phyloP scores from a whole-genome alignment of 2,329 filamentous ascomycete genomes.

The Biscogniauxia marginata region DNA sequence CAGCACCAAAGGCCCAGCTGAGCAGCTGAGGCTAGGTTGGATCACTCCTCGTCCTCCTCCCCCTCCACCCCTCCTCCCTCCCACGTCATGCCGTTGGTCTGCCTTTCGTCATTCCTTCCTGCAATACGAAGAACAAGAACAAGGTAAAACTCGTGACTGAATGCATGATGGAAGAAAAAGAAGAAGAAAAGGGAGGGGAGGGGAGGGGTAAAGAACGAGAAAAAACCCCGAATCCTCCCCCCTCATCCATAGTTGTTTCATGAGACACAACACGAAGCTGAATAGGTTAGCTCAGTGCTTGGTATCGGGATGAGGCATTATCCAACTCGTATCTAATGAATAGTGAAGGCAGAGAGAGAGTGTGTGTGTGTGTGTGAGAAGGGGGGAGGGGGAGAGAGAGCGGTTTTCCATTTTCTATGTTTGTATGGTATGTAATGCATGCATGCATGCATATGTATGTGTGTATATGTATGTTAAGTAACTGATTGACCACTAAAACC shows the following conservation, averaged over 20 bases:
- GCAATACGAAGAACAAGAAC: neutral
- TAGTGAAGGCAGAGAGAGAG: neutral
- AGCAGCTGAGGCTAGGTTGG: too few species aligned
- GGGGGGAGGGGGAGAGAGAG: neutral
- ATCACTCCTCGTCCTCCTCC: too few species aligned
- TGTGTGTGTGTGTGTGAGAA: neutral
- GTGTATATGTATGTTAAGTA: neutral
- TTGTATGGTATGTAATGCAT: neutral
- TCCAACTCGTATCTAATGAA: neutral
- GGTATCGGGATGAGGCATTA: neutral
- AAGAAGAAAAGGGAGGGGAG: neutral
- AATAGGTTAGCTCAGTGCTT: neutral
- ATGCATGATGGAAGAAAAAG: neutral
- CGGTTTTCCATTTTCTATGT: neutral
- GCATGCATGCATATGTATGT: neutral
- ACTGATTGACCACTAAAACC: neutral
- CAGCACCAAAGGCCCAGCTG: too few species aligned
- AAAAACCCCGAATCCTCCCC: neutral
- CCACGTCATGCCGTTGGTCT: neutral
- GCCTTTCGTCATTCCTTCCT: neutral
- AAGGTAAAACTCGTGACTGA: neutral
- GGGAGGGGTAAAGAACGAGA: neutral
- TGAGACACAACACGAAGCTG: neutral
- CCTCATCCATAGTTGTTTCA: neutral
- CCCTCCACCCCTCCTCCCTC: too few species aligned